Conservation (phyloP, 2,329 filamentous ascomycete genomes). For the Diaporthe aspalathi region DNA sequence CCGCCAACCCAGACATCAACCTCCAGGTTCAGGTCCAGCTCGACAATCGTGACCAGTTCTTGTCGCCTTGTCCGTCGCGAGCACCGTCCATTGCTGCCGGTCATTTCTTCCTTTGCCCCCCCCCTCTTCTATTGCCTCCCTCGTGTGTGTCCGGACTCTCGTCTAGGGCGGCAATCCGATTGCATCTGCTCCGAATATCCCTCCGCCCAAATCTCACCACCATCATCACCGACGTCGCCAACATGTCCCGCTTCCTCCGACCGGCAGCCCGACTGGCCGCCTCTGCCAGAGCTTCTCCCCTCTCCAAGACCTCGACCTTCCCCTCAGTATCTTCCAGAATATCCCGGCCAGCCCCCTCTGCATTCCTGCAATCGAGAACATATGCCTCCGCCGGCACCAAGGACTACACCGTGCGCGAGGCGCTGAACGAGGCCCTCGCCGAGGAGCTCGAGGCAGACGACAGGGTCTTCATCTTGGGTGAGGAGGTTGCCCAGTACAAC, state of each 20-base stretch:
- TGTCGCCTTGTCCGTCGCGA: conserved; percentile 14
- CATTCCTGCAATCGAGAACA: conserved; percentile 61
- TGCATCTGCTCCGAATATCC: conserved; percentile 34
- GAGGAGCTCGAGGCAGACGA: conserved; percentile 95
- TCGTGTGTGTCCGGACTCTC: background rate
- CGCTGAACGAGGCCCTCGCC: conserved; percentile 95
- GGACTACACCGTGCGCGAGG: conserved; percentile 97
- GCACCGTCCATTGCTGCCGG: conserved; percentile 5
- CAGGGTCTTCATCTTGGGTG: conserved; percentile 95
- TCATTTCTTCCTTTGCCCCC: background rate
- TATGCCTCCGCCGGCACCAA: conserved; percentile 76
- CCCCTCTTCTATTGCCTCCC: background rate
- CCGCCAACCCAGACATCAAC: background rate
- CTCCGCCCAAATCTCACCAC: conserved; percentile 12
- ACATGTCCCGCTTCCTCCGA: conserved; percentile 60
- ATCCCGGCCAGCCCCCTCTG: conserved; percentile 46
- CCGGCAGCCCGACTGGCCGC: conserved; percentile 57
- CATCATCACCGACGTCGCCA: conserved; percentile 51
- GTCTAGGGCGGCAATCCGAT: conserved; percentile 22
- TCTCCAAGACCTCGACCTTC: conserved; percentile 43
- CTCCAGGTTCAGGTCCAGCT: background rate
- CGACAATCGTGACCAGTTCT: background rate
- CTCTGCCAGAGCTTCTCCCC: conserved; percentile 47
- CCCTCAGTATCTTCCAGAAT: conserved; percentile 43
- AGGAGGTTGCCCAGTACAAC: conserved; percentile 99